Base-by-base conservation (phyloP, 805 yeast genomes). In the Ogataea pilisensis region DNA sequence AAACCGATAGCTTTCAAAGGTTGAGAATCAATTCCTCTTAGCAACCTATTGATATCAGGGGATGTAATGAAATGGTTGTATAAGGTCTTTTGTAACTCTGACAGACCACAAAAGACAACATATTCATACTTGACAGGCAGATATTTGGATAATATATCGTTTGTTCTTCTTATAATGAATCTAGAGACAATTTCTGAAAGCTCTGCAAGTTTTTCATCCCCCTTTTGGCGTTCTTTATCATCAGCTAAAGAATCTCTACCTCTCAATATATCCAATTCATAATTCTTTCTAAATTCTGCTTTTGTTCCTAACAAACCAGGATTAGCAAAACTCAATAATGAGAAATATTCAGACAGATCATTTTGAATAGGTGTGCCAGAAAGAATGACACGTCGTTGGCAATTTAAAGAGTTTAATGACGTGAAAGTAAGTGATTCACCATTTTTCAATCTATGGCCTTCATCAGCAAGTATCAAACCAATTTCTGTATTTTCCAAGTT, bases 351-450 rank as follows among this genome's bases (percentile, higher is more conserved):
- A 0, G 95, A 82, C 27, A 91, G 69, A 66, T 91, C 98, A 54
- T 91, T 91, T 61, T 91, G 99, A 48, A 91, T 90, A 0, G 99
- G 99, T 0, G 99, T 91, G 29, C 99, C 99, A 1, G 96, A 87
- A 18, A 91, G 66, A 49, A 91, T 91, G 7, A 91, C 97, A 43
- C 99, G 73, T 54, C 99, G 72, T 37, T 82, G 80, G 58, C 95
- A 91, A 38, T 83, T 78, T 41, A 93, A 72, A n/a, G 88, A 75
- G 54, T 87, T 81, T 31, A 91, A 70, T 0, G 97, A 87, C 0
- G 87, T 86, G 53, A 89, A 91, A 0, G 99, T 93, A 39, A 83
- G 73, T 1, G 96, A 88, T 28, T 91, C 98, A 14, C 95, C 95
- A 59, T 91, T 85, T 53, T 85, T 85, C 50, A 85, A 66, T 43